Evolutionary conservation across 1,139 yeast species (phyloP), one percentile per base, ranked within the genome.

Genomic region (Petasospora fabianii): DNA sequence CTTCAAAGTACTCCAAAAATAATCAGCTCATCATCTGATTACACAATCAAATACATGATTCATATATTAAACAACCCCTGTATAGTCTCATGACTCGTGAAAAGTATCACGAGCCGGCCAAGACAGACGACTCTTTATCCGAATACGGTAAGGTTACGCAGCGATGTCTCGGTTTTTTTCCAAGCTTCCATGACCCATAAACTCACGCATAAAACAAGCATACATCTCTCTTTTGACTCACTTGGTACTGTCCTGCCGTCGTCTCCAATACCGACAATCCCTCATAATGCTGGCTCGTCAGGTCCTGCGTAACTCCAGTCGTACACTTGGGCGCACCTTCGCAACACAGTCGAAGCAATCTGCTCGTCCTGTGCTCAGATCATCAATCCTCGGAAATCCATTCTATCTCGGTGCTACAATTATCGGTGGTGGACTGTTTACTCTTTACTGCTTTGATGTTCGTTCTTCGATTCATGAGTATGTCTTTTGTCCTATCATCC

Each of bases 381-480:
- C 42, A 12, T 29, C 49, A 39, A 4, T 43, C 54, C 28, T 39
- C 50, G 30, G 41, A 44, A 14, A 49, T 53, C 49, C 58, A n/a
- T 30, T 54, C 5, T 43, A 50, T 16, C 51, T 55, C 30, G 44
- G 58, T 4, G 59, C 61, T 2, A 64, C 68, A 4, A 42, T 64
- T 32, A 62, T 62, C 35, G 62, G 59, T 15, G 64, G 65, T n/a
- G 62, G 64, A 56, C 58, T 44, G 19, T 59, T 65, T 41, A 58
- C 62, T 11, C 65, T 66, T 47, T 82, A 81, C 55, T 62, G 68
- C 24, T 64, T 77, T 42, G 96, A 90, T 62, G 80, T 97, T 9
- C 72, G 95, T 46, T 81, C 97, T 1, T 82, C 87, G 6, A 64
- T 85, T 35, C 94, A 87, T 54, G 94, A 90, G 59, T 85, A 84